phyloP scores from a whole-genome alignment of 352 stramenopile genomes.

The Globisporangium radiosum region DNA sequence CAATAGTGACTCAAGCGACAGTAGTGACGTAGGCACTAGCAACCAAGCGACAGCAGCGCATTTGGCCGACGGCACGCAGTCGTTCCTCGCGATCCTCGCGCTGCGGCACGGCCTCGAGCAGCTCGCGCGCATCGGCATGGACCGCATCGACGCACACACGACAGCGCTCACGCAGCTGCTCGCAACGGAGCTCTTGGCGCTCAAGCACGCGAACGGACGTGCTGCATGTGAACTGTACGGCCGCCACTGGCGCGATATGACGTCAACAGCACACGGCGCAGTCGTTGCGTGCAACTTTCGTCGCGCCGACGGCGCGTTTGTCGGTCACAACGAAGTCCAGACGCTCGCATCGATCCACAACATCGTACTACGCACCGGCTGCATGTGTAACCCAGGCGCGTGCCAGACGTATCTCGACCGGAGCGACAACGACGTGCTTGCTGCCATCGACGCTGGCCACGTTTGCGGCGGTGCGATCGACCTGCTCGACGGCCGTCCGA shows the following conservation, averaged over 20 bases:
- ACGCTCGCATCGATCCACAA: constrained; percentile 63
- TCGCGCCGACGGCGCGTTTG: constrained; percentile 39
- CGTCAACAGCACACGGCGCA: constrained; percentile 18
- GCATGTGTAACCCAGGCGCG: constrained; percentile 76
- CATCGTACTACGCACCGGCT: constrained; percentile 68
- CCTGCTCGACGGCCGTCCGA: constrained; percentile 51
- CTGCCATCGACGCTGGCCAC: constrained; percentile 49
- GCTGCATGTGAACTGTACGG: constrained; percentile 56
- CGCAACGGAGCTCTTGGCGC: constrained; percentile 18
- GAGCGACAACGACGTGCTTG: constrained; percentile 41
- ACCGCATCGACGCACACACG: constrained; percentile 40
- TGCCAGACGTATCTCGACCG: constrained; percentile 61
- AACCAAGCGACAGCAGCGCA: constrained; percentile 12
- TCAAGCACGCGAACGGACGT: constrained; percentile 49
- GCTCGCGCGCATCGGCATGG: constrained; percentile 40
- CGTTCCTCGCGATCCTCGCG: constrained; percentile 62
- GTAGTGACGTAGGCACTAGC: not conserved
- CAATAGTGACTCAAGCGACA: too few relatives aligned
- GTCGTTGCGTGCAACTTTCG: constrained; percentile 67
- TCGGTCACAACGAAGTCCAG: constrained; percentile 64
- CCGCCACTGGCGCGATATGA: not conserved
- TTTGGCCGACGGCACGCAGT: constrained; percentile 59
- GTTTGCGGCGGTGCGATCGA: constrained; percentile 71
- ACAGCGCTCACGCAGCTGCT: constrained; percentile 34
- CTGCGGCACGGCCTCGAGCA: constrained; percentile 43